Evolutionary conservation across 352 stramenopile species (phyloP), one percentile per base, ranked within the genome.

Genomic region (Globisporangium paddicum): DNA sequence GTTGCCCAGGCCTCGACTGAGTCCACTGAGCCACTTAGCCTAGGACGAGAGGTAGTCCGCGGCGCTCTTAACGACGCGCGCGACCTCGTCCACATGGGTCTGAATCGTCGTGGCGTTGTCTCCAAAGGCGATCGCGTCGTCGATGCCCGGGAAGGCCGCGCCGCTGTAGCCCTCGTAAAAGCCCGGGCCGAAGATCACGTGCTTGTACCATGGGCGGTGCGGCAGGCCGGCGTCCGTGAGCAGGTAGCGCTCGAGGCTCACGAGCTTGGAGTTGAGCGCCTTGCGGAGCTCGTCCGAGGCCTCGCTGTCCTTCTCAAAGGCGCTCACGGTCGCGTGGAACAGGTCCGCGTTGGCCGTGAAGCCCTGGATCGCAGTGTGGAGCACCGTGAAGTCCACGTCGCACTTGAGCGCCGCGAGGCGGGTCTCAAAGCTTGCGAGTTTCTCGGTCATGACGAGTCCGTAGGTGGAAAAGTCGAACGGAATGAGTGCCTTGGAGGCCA

Each of bases 381-480:
- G 64, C 19, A 35, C 41, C 0, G 66, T 50, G n/a, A 73, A 82
- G 45, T 85, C 64, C 6, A 89, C 66, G 19, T 41, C 40, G 8
- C 69, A 55, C 19, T 57, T 35, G 3, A 41, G 7, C 9, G 52
- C 58, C n/a, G 47, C 55, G 2, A 71, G 64, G 13, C 75, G 66
- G 18, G 37, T n/a, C 32, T 57, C 47, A 26, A 77, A 65, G 8
- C 66, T 60, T 1, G 54, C 34, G 8, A 90, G 48, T 44, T 79
- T 75, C 49, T 76, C 71, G 18, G 69, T 32, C 72, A 92, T 85
- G 7, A 87, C 79, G 5, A 67, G 55, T 2, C 59, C 79, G 54
- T 93, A 87, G 14, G 74, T 77, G 14, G 75, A 74, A 26, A 77
- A 87, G 45, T 92, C 79, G 47, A 94, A 89, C 7, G 82, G 82